Evolutionary conservation across 768 basidiomycete genomes (phyloP).

Genomic region (Fomitopsis serialis): DNA sequence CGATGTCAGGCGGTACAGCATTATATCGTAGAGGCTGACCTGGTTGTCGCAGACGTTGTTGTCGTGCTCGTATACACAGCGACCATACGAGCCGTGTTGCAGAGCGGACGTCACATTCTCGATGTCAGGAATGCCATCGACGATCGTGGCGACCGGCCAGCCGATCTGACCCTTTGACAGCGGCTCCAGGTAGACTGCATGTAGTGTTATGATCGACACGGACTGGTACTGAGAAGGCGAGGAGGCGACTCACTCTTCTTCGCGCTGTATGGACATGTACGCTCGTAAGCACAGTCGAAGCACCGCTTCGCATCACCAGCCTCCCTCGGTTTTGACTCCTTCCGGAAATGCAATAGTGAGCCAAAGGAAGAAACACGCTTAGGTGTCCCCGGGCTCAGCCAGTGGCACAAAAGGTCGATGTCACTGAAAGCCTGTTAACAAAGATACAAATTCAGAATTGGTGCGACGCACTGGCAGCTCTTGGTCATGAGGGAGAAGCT

Average conservation of each 20-base stretch:
- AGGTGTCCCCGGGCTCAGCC: conserved; percentile 62
- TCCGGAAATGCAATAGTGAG: conserved; percentile 77
- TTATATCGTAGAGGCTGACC: conserved; percentile 19
- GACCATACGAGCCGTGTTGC: conserved; percentile 66
- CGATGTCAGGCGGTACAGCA: not conserved
- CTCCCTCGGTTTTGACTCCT: conserved; percentile 58
- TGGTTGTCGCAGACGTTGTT: conserved; percentile 92
- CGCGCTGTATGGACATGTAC: conserved; percentile 79
- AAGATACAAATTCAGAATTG: not conserved
- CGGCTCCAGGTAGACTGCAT: conserved; percentile 75
- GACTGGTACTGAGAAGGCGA: not conserved
- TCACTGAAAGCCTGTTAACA: conserved; percentile 44
- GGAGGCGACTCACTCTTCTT: conserved; percentile 57
- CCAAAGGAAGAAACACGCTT: conserved; percentile 80
- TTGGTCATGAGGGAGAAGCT: conserved; percentile 87
- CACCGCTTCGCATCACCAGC: conserved; percentile 72
- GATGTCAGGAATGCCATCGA: conserved; percentile 82
- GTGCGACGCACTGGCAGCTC: conserved; percentile 70
- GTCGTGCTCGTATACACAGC: conserved; percentile 77
- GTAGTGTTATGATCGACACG: not conserved
- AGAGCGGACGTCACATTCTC: conserved; percentile 78
- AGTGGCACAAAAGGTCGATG: conserved; percentile 78
- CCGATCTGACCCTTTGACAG: conserved; percentile 44
- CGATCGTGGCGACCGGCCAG: conserved; percentile 67
- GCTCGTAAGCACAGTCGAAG: conserved; percentile 67